Evolutionary conservation across 2,329 filamentous ascomycete genomes (phyloP), one percentile per base, ranked within the genome.

Genomic region (Trichoderma citrinoviride): DNA sequence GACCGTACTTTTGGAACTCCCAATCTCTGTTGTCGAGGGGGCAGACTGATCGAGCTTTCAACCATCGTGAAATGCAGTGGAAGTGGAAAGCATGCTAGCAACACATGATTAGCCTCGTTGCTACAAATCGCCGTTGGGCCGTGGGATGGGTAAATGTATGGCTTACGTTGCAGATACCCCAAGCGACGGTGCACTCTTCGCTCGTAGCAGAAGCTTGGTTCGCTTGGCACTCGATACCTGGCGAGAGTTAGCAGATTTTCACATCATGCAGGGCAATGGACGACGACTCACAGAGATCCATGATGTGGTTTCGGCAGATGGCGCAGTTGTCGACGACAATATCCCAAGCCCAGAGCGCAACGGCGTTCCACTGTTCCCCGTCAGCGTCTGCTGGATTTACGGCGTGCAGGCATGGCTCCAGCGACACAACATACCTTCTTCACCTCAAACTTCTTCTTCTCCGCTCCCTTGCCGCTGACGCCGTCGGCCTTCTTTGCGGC

Each of bases 251-350:
- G n/a, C 21, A 23, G 12, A 19, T 17, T 41, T 41, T 17, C 10
- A 8, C 12, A 4, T 12, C 12, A 8, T 10, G 10, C 14, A 62
- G 19, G 46, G 10, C 17, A 19, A 14, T 5, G 10, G 21, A 44
- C 12, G 15, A 15, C 53, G n/a, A 78, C 88, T 72, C 82, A 93
- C 95, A 99, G 29, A 99, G 84, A 78, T 99, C 95, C 95, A 99
- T 99, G 79, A 99, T 99, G 78, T 99, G 95, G 77, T 99, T 99
- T 76, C 95, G 87, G 83, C 95, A 99, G 76, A 99, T 99, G 73
- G 95, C 95, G 77, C 95, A 99, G 85, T 99, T 99, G 80, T 99
- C 95, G 67, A 99, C 95, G 37, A 98, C 93, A 66, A 99, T 99
- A 76, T 99, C 95, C 95, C 95, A 99, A 0, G 95, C 95, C 95